Evolutionary conservation across 805 yeast species (phyloP).

Genomic region (Yarrowia porcina): DNA sequence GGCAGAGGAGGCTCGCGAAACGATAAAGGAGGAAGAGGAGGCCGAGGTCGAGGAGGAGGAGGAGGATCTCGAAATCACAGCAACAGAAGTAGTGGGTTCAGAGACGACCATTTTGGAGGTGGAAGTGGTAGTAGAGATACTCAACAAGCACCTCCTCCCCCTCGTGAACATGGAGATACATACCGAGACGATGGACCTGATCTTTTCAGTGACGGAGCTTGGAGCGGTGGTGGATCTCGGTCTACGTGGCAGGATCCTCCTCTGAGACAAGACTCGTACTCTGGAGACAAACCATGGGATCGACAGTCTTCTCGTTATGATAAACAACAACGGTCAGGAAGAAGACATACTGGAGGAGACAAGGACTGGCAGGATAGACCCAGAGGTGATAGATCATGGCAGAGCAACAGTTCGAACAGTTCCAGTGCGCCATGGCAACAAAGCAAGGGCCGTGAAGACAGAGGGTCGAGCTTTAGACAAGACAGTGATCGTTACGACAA

Average conservation of each 20-base stretch:
- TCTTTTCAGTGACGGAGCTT: slow-evolving; percentile 1
- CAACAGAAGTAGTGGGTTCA: neutral
- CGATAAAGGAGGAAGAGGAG: neutral
- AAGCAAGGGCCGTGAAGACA: neutral
- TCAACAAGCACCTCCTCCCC: neutral
- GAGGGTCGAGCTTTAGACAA: neutral
- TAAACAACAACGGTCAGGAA: neutral
- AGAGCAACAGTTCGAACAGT: neutral
- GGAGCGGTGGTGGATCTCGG: neutral
- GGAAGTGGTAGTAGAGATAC: neutral
- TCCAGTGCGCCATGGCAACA: neutral
- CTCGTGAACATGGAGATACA: neutral
- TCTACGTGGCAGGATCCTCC: neutral
- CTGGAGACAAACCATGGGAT: neutral
- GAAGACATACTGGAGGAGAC: neutral
- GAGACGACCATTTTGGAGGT: neutral
- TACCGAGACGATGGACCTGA: slow-evolving; percentile 2
- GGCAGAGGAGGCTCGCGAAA: neutral
- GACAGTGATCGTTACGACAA: neutral
- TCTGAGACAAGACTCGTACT: neutral
- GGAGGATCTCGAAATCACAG: neutral
- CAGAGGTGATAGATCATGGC: neutral
- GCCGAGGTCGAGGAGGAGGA: neutral
- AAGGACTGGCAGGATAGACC: neutral
- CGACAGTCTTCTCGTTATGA: neutral